Evolutionary conservation across 2,329 filamentous ascomycete genomes (phyloP), one percentile per base, ranked within the genome.

Genomic region (Ustilaginoidea virens): DNA sequence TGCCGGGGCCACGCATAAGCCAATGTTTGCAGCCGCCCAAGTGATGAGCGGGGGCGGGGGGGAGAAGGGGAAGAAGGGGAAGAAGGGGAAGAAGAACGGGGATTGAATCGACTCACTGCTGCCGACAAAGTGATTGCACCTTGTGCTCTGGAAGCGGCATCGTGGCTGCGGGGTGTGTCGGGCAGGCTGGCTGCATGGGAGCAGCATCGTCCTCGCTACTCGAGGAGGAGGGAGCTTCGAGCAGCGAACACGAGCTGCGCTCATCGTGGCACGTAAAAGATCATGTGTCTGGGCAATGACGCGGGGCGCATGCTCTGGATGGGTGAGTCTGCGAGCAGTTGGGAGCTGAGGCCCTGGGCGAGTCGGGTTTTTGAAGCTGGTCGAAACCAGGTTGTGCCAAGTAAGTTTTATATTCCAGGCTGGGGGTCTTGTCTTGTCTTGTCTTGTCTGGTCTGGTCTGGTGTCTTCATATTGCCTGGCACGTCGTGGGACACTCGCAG

Each of bases 111-210:
- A 34, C 49, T 29, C 33, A 55, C 49, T 38, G 31, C 34, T 36
- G 10, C 36, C 36, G 22, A 56, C 50, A 34, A 55, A 56, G 37
- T 56, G 52, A 32, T 56, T 56, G 32, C 42, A 51, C 30, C 23
- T 33, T 9, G 39, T 44, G 39, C 44, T 47, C 24, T 45, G 40
- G 26, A 33, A 40, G 24, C 49, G 44, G 39, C 41, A 41, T 29
- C 25, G 34, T 27, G 29, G 23, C 20, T n/a, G n/a, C n/a, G n/a
- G n/a, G n/a, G n/a, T n/a, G n/a, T n/a, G n/a, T n/a, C 23, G 17
- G 27, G 26, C 21, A 23, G 28, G 16, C 32, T 18, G 25, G 9
- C 30, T 26, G 14, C 19, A 32, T 4, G 22, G n/a, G 22, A 30
- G 32, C 15, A 27, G 33, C 22, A 22, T 9, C 15, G 27, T 23